These are phyloP conservation scores for Vitis cinerea DNA, from an alignment of 164 flowering plant species.

Conservation along the genomic window DNA sequence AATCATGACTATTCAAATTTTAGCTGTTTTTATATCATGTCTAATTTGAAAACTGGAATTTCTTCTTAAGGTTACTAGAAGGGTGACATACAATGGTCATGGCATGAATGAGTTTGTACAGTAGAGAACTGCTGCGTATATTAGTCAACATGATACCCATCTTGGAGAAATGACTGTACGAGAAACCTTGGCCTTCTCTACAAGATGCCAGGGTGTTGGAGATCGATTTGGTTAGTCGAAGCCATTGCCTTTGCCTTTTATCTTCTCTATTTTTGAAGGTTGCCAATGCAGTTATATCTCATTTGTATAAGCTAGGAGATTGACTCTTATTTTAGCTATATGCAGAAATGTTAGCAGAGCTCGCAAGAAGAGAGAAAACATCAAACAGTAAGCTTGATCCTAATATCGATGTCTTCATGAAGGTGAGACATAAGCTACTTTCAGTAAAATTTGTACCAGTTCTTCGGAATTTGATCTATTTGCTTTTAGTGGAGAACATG, in stretches of 20 bases:
- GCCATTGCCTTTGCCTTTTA: not conserved
- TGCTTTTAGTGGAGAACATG: too few species aligned
- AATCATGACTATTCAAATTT: not conserved
- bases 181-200: conserved; percentile 58
- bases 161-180: conserved; percentile 63
- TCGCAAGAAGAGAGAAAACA: conserved; percentile 51
- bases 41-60: not conserved
- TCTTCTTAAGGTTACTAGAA: conserved; percentile 34
- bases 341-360: conserved; percentile 48
- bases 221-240: conserved; percentile 39
- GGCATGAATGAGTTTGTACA: conserved; percentile 58
- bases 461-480: too few species aligned
- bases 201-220: conserved; percentile 64
- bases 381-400: conserved; percentile 57
- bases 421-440: conserved; percentile 22
- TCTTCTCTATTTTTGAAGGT: not conserved
- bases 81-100: conserved; percentile 60
- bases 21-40: not conserved
- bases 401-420: conserved; percentile 57
- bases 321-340: not conserved
- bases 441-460: too few species aligned
- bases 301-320: too few species aligned
- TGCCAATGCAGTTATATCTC: too few species aligned
- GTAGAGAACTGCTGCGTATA: conserved; percentile 59
- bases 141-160: conserved; percentile 59